phyloP scores from a whole-genome alignment of 257 asterid genomes.

The Leptodermis oblonga region DNA sequence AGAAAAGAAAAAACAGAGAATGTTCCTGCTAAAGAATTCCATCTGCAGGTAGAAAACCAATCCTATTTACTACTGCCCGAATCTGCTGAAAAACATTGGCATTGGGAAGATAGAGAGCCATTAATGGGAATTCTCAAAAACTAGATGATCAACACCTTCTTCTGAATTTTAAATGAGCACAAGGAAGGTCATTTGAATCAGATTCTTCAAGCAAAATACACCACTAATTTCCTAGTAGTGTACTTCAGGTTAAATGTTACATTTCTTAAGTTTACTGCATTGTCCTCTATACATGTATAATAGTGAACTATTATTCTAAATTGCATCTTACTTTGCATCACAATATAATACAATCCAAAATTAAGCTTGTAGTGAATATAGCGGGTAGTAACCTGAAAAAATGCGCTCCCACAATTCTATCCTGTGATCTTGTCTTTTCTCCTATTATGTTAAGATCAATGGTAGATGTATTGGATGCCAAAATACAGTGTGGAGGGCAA shows the following conservation, averaged over 20 bases:
- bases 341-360: background rate
- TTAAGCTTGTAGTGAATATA: background rate
- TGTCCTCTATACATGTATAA: background rate
- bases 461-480: slow-evolving; percentile 94
- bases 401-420: slow-evolving; percentile 92
- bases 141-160: background rate
- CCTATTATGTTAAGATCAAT: slow-evolving; percentile 83
- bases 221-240: background rate
- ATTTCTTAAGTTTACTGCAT: background rate
- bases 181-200: background rate
- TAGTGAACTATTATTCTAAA: background rate
- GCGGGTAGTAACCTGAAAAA: slow-evolving; percentile 72
- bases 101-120: background rate
- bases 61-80: background rate
- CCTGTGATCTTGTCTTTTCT: slow-evolving; percentile 70
- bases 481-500: slow-evolving; percentile 88
- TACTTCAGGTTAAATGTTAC: too few species aligned
- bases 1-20: background rate
- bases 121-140: background rate
- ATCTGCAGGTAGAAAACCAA: background rate
- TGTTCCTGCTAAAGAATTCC: background rate
- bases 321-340: background rate
- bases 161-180: background rate
- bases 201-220: background rate
- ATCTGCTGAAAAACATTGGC: background rate